These are phyloP conservation scores for Claviceps sp. DNA, from an alignment of 2,329 filamentous ascomycete species.

Conservation along the genomic window DNA sequence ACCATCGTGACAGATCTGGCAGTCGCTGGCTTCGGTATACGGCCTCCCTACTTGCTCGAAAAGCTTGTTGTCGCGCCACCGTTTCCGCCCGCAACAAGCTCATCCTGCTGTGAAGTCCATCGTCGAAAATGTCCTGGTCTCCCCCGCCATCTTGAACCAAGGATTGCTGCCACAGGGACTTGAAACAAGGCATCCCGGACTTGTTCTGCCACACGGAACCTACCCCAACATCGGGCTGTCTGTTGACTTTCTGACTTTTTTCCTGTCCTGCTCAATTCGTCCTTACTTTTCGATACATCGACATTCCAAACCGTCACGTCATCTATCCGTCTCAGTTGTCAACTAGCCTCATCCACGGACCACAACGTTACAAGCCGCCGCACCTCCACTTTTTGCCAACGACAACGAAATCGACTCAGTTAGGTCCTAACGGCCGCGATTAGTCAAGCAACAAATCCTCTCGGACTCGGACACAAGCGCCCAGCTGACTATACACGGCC, in stretches of 20 bases:
- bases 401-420: not conserved
- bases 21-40: too few species aligned
- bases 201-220: conserved; percentile 1
- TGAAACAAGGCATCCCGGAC: conserved; percentile 8
- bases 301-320: not conserved
- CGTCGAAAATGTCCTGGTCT: conserved; percentile 6
- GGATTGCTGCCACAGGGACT: conserved; percentile 9
- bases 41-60: too few species aligned
- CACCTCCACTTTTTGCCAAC: not conserved
- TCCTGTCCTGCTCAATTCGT: not conserved
- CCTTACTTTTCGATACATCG: not conserved
- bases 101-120: not conserved
- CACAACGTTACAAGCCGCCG: not conserved
- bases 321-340: not conserved
- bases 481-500: not conserved
- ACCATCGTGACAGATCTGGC: too few species aligned
- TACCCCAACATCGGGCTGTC: not conserved
- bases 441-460: not conserved
- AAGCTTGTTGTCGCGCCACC: too few species aligned
- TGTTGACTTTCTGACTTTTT: not conserved
- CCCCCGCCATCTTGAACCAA: conserved; percentile 6
- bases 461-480: not conserved
- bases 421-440: not conserved
- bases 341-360: not conserved
- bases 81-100: too few species aligned